These are phyloP conservation scores for Petunia hybrid DNA, from an alignment of 305 asterid genomes.

Conservation along the genomic window DNA sequence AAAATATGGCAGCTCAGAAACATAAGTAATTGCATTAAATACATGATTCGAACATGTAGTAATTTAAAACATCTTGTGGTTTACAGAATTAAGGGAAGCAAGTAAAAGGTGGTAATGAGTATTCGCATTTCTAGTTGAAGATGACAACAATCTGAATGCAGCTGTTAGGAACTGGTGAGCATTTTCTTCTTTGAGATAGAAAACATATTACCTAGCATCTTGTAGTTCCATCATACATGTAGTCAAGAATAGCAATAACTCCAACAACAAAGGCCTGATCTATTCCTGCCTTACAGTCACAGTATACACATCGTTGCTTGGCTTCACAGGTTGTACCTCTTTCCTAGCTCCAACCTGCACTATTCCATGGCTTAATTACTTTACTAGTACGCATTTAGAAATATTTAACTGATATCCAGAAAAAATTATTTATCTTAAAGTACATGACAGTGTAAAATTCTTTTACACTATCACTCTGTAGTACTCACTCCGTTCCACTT, in stretches of 20 bases:
- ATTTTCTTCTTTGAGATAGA: background rate
- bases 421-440: no score
- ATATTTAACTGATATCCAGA: no score
- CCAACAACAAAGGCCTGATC: constrained; percentile 90
- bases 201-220: constrained; percentile 46
- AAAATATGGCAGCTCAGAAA: no score
- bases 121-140: background rate
- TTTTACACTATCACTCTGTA: no score
- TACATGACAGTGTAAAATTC: no score
- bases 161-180: background rate
- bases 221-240: constrained; percentile 82
- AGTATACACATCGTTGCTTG: constrained; percentile 65
- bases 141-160: background rate
- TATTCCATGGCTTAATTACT: background rate
- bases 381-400: no score
- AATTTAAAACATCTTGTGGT: background rate
- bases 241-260: constrained; percentile 84
- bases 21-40: background rate
- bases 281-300: constrained; percentile 75
- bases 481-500: no score
- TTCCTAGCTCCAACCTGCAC: constrained; percentile 64
- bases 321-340: constrained; percentile 55
- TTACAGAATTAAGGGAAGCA: no score
- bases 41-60: no score
- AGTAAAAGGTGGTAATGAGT: background rate